phyloP scores from a whole-genome alignment of 345 rosid species.

The Aquilaria sinensis region DNA sequence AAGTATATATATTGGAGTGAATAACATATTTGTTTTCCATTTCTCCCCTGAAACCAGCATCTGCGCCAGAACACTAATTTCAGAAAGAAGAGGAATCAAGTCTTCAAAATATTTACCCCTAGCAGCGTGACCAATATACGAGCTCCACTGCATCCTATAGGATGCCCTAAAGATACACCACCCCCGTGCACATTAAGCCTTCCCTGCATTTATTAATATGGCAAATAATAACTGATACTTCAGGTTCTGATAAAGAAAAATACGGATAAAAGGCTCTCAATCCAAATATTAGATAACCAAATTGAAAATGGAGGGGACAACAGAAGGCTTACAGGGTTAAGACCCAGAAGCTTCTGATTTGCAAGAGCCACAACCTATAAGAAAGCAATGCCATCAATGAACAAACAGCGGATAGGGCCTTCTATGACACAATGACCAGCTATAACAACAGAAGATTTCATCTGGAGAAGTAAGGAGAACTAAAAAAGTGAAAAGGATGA shows the following conservation, averaged over 20 bases:
- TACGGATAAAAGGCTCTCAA: no score
- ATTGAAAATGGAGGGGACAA: conserved; percentile 2
- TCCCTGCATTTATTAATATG: conserved; percentile 37
- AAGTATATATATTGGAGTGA: background rate
- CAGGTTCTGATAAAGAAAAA: no score
- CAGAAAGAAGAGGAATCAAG: background rate
- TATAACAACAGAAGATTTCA: background rate
- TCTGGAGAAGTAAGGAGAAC: no score
- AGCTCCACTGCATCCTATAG: conserved; percentile 98
- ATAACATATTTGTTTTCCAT: background rate
- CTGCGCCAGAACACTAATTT: no score
- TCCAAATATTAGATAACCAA: background rate
- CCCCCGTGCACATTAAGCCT: conserved; percentile 82
- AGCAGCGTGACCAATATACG: conserved; percentile 81
- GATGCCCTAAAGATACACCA: conserved; percentile 93
- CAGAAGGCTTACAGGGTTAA: conserved; percentile 65
- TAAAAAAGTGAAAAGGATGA: no score
- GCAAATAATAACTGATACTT: no score
- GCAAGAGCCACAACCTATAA: conserved; percentile 84
- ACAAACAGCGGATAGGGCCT: background rate
- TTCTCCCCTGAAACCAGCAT: background rate
- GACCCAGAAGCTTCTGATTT: conserved; percentile 69
- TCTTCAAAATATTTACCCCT: conserved; percentile 48
- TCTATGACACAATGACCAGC: no score
- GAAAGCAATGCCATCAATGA: background rate